Evolutionary conservation across 345 rosid genomes (phyloP), one percentile per base, ranked within the genome.

Genomic region (Capsella bursapastoris): DNA sequence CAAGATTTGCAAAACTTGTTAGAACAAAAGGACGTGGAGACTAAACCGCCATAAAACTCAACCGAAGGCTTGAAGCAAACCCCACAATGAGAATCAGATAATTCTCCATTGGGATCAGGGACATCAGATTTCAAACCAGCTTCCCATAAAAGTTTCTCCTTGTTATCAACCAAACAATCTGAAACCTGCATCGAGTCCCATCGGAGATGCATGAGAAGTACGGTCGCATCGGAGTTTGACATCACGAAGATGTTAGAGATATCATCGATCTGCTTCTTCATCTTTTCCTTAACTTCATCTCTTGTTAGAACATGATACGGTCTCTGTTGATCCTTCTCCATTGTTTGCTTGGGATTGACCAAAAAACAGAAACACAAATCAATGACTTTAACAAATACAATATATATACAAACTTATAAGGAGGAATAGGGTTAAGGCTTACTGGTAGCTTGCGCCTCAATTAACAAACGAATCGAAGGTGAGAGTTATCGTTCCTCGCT

Each of bases 11-110:
- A 12, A 38, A 70, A 76, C 45, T 70, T 47, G 53, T 76, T 66
- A 28, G 71, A 70, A 29, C 80, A 76, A 55, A 47, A 55, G 3
- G 70, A 47, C 5, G 75, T 70, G 41, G 80, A 70, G 80, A 64
- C 6, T 14, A 55, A 6, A 37, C 7, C 52, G 25, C 10, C 57
- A 22, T 37, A 28, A 27, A 32, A 14, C 10, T 34, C 61, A 57
- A 2, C 8, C 9, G 10, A 8, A 37, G 10, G 7, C 40, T 37
- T 37, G 40, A 37, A 37, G 40, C 40, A 37, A 37, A 37, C 0
- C 10, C 3, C 10, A 37, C 40, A 37, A 8, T 0, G 10, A 37
- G 2, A 3, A 37, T 1, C 3, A 37, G 40, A 37, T 37, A 37
- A 37, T 37, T 44, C 37, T 22, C 12, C 11, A 49, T 8, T 16